Base-by-base conservation (phyloP, 176 grass and related monocot species). In the Ensete glaucum region DNA sequence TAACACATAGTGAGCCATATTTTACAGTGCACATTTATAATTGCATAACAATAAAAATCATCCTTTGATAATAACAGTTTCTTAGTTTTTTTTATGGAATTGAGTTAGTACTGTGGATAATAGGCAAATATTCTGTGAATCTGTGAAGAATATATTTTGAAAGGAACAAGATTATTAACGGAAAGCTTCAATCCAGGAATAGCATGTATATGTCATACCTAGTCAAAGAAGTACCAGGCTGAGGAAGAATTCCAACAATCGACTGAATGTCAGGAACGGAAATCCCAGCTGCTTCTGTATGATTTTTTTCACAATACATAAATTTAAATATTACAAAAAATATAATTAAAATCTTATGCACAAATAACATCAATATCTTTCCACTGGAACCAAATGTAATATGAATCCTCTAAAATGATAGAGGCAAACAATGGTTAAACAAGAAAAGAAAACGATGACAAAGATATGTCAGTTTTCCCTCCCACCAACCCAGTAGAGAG, bases 211-310 rank as follows among this genome's bases (percentile, higher is more conserved):
- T 50, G 52, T 25, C 43, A 57, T 87, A 93, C 94, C 90, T 97
- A 73, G 88, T 90, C 14, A 83, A 90, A 79, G 86, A 90, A 72
- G 80, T 90, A 71, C 84, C 73, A 69, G 85, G 82, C 73, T 93
- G 90, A 16, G 88, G 88, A 64, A 97, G 64, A 84, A 97, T 89
- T 82, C 94, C 94, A 88, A 97, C 83, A 54, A 97, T 87, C 29
- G 94, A 74, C 83, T 97, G 90, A 87, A 78, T 73, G 82, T 83
- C 80, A 82, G 74, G 73, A 50, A 86, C 85, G 19, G 88, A 76
- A 82, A 90, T 73, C 22, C 80, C 84, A 83, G 78, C 72, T 79
- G 82, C 79, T 89, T 93, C 88, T 87, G 87, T 73, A 27, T 51
- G 34, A 43, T 43, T 43, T 43, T 43, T 43, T 43, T 43, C 34